Evolutionary conservation across 768 basidiomycete species (phyloP).

Genomic region (Pleurotus citrinopileatus): DNA sequence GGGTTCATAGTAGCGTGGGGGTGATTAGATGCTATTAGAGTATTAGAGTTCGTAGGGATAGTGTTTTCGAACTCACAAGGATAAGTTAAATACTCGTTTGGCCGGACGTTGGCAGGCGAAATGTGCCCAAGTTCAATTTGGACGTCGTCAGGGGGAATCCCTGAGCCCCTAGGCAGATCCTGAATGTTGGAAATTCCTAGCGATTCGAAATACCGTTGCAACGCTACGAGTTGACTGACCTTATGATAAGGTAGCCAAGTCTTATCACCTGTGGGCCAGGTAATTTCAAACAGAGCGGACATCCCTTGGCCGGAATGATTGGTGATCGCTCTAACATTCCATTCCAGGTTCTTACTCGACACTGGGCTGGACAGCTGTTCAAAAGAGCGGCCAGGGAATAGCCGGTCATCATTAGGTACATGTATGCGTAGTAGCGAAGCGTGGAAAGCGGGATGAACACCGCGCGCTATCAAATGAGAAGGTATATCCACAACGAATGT

Average conservation of each 20-base stretch:
- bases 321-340: constrained; percentile 21
- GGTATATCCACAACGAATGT: constrained; percentile 12
- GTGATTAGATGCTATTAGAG: too few relatives aligned
- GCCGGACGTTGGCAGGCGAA: too few relatives aligned
- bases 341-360: constrained; percentile 12
- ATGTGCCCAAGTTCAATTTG: too few relatives aligned
- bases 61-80: too few relatives aligned
- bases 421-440: constrained; percentile 22
- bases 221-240: constrained; percentile 8
- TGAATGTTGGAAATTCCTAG: too few relatives aligned
- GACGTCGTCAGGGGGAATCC: too few relatives aligned
- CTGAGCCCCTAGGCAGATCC: too few relatives aligned
- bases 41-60: too few relatives aligned
- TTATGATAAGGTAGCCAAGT: constrained; percentile 30
- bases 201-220: constrained; percentile 4
- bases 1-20: too few relatives aligned
- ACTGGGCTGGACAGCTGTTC: constrained; percentile 15
- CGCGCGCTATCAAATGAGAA: constrained; percentile 12
- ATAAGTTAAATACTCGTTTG: too few relatives aligned
- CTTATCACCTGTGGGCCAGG: constrained; percentile 29
- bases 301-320: constrained; percentile 22
- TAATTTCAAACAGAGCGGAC: constrained; percentile 25
- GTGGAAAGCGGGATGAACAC: constrained; percentile 30
- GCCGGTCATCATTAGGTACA: constrained; percentile 23
- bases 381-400: constrained; percentile 28